Conservation (phyloP, 1,284 basidiomycete genomes). For the Irpex sp. region DNA sequence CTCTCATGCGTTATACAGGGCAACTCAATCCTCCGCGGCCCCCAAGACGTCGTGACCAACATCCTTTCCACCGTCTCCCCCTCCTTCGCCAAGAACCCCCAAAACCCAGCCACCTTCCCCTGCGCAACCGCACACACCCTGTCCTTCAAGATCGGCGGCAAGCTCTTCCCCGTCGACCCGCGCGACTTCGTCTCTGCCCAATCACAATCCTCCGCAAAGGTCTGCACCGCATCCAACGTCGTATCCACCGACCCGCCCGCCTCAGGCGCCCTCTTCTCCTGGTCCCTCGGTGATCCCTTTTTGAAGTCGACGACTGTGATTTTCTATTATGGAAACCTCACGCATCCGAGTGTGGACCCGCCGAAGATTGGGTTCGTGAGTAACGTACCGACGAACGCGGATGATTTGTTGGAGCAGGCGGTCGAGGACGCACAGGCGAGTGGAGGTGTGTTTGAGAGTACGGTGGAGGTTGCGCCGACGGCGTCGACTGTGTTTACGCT, state of each 20-base stretch:
- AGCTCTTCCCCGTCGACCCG: constrained; percentile 61
- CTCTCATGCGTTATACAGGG: constrained; percentile 24
- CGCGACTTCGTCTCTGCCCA: constrained; percentile 54
- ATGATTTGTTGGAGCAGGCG: constrained; percentile 34
- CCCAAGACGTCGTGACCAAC: constrained; percentile 32
- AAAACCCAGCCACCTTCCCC: constrained; percentile 29
- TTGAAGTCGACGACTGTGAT: constrained; percentile 39
- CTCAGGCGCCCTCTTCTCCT: constrained; percentile 32
- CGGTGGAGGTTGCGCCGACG: constrained; percentile 9
- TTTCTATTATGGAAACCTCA: constrained; percentile 66
- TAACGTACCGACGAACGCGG: constrained; percentile 55
- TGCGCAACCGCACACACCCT: constrained; percentile 52
- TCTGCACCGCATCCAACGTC: constrained; percentile 45
- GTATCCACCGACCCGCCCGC: constrained; percentile 50
- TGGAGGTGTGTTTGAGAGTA: constrained; percentile 42
- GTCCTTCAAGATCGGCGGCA: constrained; percentile 58
- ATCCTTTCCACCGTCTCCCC: constrained; percentile 39
- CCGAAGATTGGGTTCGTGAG: constrained; percentile 70
- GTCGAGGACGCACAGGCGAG: constrained; percentile 35
- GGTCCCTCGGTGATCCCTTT: constrained; percentile 40
- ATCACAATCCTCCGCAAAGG: constrained; percentile 32
- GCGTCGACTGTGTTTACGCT: constrained; percentile 6
- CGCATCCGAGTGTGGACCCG: constrained; percentile 57
- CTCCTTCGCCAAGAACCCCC: constrained; percentile 26
- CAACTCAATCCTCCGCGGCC: constrained; percentile 37